A percentile compares a stretch with the other conserved stretches of the same genome.
Conservation (phyloP, 768 basidiomycete species). For the Serendipita vermifera region DNA sequence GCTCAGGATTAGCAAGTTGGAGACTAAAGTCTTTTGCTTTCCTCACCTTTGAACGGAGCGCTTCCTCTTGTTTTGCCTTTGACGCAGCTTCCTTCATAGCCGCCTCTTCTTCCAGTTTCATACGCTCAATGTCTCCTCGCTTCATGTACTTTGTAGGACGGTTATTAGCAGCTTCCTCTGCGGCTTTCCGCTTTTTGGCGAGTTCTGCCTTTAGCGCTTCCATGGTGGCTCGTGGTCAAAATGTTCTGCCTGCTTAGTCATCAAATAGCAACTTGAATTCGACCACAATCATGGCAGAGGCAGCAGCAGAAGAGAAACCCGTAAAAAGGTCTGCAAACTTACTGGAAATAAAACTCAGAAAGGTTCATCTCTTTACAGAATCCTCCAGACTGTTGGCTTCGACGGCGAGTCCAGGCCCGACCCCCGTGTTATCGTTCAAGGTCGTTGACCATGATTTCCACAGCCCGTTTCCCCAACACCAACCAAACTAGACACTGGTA, state of each 20-base stretch:
- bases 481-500: slow-evolving; percentile 98
- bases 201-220: slow-evolving; percentile 86
- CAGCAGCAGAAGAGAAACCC: slow-evolving; percentile 41
- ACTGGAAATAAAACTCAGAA: not conserved
- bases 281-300: slow-evolving; percentile 13
- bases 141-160: slow-evolving; percentile 79
- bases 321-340: not conserved
- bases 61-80: slow-evolving; percentile 20
- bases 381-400: slow-evolving; percentile 90
- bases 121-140: slow-evolving; percentile 73
- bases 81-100: slow-evolving; percentile 32
- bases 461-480: slow-evolving; percentile 79
- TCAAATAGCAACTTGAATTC: slow-evolving; percentile 2
- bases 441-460: slow-evolving; percentile 8
- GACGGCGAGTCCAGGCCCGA: slow-evolving; percentile 44
- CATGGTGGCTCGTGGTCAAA: slow-evolving; percentile 35
- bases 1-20: not conserved
- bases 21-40: slow-evolving; percentile 13
- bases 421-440: slow-evolving; percentile 8
- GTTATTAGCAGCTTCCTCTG: slow-evolving; percentile 36
- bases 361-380: slow-evolving; percentile 31
- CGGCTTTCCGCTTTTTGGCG: slow-evolving; percentile 68
- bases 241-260: not conserved
- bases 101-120: slow-evolving; percentile 37
- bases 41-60: too few species aligned